Percentiles rank a stretch among this genome's conserved stretches.
Evolutionary conservation across 2,329 filamentous ascomycete genomes (phyloP).

Genomic region (Aspergillus transmontanensis): DNA sequence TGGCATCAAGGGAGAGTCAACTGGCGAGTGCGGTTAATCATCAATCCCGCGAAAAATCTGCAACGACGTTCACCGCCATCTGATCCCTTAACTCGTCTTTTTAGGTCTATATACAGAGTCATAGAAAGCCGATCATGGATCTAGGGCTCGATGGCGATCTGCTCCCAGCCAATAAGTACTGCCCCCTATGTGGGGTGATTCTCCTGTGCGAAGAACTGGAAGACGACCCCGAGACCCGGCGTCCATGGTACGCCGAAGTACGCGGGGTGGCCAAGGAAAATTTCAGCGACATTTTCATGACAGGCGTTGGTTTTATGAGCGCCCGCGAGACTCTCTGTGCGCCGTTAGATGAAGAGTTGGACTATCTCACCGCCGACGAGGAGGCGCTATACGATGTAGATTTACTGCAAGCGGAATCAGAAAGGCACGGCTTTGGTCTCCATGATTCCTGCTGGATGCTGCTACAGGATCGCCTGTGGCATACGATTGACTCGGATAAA

Average conservation of each 20-base stretch:
- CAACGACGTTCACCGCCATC: neutral
- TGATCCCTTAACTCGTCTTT: neutral
- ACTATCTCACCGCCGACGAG: neutral
- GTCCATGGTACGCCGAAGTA: conserved; percentile 3
- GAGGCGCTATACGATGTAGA: neutral
- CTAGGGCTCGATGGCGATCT: neutral
- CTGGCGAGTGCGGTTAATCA: conserved; percentile 1
- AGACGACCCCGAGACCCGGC: neutral
- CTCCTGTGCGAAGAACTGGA: neutral
- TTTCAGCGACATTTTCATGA: neutral
- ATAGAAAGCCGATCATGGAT: neutral
- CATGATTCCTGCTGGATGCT: conserved; percentile 20
- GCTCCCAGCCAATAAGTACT: neutral
- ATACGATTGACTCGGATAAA: neutral
- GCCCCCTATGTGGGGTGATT: neutral
- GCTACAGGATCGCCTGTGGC: conserved; percentile 10
- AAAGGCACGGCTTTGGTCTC: conserved; percentile 9
- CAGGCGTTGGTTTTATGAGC: neutral
- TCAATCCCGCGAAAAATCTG: conserved; percentile 1
- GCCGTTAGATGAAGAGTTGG: neutral
- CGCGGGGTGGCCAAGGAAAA: neutral
- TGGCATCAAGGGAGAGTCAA: neutral
- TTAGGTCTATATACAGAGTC: neutral
- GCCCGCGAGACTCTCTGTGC: neutral
- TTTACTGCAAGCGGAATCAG: neutral